These are phyloP conservation scores for Didymella segeticola DNA, from an alignment of 2,329 filamentous ascomycete genomes.

Conservation along the genomic window DNA sequence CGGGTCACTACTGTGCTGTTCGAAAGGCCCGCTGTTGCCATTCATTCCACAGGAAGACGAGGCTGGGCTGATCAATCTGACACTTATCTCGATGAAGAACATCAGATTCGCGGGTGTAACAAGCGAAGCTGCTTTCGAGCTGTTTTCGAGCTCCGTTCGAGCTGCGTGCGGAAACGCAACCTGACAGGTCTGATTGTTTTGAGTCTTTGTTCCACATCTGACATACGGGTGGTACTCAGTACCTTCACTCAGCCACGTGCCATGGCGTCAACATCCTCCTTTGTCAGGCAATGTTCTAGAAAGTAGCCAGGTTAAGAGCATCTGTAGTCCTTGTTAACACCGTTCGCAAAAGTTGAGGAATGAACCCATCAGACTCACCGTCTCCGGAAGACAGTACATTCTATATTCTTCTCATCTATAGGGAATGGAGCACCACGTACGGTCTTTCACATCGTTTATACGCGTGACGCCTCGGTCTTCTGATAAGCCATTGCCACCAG, in stretches of 20 bases:
- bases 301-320: conserved; percentile 16
- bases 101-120: neutral
- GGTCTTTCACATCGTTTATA: conserved; percentile 43
- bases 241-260: conserved; percentile 31
- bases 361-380: conserved; percentile 32
- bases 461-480: conserved; percentile 22
- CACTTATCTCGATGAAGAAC: neutral
- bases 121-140: conserved; percentile 3
- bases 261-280: conserved; percentile 21
- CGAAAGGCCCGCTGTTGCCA: no score
- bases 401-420: conserved; percentile 34
- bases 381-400: conserved; percentile 32
- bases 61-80: neutral
- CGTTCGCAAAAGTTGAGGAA: conserved; percentile 32
- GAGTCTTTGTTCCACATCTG: conserved; percentile 35
- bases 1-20: no score
- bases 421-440: conserved; percentile 44
- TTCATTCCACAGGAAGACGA: conserved; percentile 2
- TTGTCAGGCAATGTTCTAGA: conserved; percentile 43
- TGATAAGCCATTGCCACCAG: conserved; percentile 36
- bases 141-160: no score
- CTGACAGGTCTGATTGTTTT: conserved; percentile 7
- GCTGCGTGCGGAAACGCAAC: conserved; percentile 7
- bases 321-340: conserved; percentile 14
- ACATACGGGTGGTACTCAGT: conserved; percentile 19